Conservation (phyloP, 305 asterid genomes). For the Fraxinus latifolia region DNA sequence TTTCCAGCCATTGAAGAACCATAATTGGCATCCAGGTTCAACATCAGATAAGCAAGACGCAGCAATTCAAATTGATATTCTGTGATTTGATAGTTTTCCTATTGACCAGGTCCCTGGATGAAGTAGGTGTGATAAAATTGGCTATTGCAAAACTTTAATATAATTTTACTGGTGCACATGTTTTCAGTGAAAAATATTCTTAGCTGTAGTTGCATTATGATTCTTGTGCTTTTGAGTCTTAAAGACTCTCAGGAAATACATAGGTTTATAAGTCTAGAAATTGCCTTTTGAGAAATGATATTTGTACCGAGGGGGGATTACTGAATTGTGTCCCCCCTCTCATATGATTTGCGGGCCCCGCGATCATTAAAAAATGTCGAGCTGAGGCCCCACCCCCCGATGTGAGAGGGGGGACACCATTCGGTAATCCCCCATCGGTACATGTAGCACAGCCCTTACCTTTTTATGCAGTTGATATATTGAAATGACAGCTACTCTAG, state of each 20-base stretch:
- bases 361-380: too few relatives aligned
- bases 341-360: too few relatives aligned
- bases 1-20: conserved; percentile 93
- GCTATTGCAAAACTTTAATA: neutral
- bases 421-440: too few relatives aligned
- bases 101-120: neutral
- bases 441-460: too few relatives aligned
- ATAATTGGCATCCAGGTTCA: conserved; percentile 83
- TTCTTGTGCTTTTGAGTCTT: neutral
- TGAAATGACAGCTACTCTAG: neutral
- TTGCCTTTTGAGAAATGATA: too few relatives aligned
- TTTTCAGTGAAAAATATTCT: neutral
- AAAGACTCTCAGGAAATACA: neutral
- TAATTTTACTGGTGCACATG: neutral
- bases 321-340: too few relatives aligned
- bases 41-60: conserved; percentile 48
- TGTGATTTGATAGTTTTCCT: neutral
- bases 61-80: conserved; percentile 22
- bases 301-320: too few relatives aligned
- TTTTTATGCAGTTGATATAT: neutral
- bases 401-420: too few relatives aligned
- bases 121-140: neutral
- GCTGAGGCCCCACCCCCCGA: too few relatives aligned
- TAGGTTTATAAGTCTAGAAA: too few relatives aligned
- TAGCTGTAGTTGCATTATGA: neutral